A percentile compares a stretch with the other conserved stretches of the same genome.
Evolutionary conservation across 2,329 filamentous ascomycete genomes (phyloP).

Genomic region (Colletotrichum sp.): DNA sequence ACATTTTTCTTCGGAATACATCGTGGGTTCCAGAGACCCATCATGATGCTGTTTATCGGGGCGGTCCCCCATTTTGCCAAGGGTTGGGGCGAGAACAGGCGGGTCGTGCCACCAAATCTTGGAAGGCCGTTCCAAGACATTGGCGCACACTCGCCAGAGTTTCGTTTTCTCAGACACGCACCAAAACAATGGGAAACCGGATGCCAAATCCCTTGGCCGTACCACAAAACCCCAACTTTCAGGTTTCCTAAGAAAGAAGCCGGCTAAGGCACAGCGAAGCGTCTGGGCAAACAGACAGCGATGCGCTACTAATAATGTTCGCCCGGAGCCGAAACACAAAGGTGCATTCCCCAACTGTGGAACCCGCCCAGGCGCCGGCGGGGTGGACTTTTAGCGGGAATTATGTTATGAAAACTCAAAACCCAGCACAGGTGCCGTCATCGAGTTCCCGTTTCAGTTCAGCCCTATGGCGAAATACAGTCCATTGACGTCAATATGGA

Average conservation of each 20-base stretch:
- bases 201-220: neutral
- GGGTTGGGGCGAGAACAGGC: neutral
- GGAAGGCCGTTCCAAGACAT: neutral
- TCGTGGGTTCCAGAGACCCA: neutral
- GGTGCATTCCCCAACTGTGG: neutral
- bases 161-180: neutral
- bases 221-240: neutral
- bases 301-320: neutral
- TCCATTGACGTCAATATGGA: constrained; percentile 13
- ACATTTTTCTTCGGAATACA: neutral
- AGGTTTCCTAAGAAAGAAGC: neutral
- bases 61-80: neutral
- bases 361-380: constrained; percentile 7
- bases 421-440: constrained; percentile 2
- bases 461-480: constrained; percentile 1
- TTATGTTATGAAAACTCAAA: constrained; percentile 22
- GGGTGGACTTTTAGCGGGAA: neutral
- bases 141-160: neutral
- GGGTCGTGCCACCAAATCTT: neutral
- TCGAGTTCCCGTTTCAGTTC: neutral
- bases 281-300: neutral
- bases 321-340: neutral
- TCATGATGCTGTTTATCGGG: neutral
- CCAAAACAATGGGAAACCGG: neutral
- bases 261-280: neutral